These are phyloP conservation scores for Volutella citrinella DNA, from an alignment of 2,329 filamentous ascomycete genomes.

Conservation along the genomic window DNA sequence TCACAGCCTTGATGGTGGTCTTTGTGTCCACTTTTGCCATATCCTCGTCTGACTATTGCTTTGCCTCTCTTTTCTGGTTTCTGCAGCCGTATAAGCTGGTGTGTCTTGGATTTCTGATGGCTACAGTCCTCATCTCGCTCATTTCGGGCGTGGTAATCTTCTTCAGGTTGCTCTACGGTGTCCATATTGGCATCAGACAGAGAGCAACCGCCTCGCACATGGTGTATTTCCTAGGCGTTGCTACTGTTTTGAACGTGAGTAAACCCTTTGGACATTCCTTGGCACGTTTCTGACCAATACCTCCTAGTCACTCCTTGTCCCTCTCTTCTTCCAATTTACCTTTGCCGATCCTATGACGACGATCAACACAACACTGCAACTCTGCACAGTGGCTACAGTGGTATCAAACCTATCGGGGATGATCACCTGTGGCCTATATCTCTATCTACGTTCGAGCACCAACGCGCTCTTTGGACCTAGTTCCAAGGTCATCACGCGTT, in stretches of 20 bases:
- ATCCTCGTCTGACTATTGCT: slow-evolving; percentile 58
- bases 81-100: slow-evolving; percentile 58
- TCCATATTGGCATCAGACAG: slow-evolving; percentile 55
- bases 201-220: slow-evolving; percentile 64
- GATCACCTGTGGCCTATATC: slow-evolving; percentile 61
- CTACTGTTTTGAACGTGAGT: slow-evolving; percentile 56
- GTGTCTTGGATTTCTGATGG: slow-evolving; percentile 52
- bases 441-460: slow-evolving; percentile 64
- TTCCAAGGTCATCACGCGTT: no score
- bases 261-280: neutral
- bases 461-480: slow-evolving; percentile 51
- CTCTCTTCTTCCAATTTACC: slow-evolving; percentile 60
- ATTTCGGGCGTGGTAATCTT: slow-evolving; percentile 53
- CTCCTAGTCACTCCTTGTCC: slow-evolving; percentile 54
- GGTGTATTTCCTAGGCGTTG: slow-evolving; percentile 63
- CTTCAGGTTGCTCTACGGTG: slow-evolving; percentile 52
- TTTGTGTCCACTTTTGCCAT: slow-evolving; percentile 58
- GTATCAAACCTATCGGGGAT: slow-evolving; percentile 65
- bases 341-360: slow-evolving; percentile 37
- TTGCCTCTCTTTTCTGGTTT: slow-evolving; percentile 67
- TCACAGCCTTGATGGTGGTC: slow-evolving; percentile 50
- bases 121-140: slow-evolving; percentile 49
- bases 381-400: slow-evolving; percentile 63
- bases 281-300: slow-evolving; percentile 24
- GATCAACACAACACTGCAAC: slow-evolving; percentile 40